These are phyloP conservation scores for Fusarium scirpi DNA, from an alignment of 2,329 filamentous ascomycete genomes.

Conservation along the genomic window DNA sequence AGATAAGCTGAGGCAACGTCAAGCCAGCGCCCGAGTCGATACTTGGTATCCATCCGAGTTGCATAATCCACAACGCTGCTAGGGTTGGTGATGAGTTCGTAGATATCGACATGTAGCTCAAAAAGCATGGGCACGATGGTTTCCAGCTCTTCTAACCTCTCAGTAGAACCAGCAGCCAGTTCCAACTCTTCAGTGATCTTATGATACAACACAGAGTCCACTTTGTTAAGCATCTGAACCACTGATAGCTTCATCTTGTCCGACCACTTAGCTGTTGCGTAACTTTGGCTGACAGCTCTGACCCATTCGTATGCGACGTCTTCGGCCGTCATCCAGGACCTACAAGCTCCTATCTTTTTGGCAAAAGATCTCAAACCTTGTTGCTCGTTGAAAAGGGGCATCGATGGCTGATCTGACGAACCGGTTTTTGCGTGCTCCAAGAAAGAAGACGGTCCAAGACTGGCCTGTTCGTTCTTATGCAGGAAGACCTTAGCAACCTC, in stretches of 20 bases:
- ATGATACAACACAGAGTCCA: slow-evolving; percentile 65
- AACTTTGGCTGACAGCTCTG: slow-evolving; percentile 62
- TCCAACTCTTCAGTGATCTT: slow-evolving; percentile 59
- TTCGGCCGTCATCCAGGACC: slow-evolving; percentile 64
- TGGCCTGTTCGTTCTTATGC: slow-evolving; percentile 64
- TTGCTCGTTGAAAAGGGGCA: slow-evolving; percentile 63
- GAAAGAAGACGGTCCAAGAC: slow-evolving; percentile 69
- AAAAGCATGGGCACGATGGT: slow-evolving; percentile 68
- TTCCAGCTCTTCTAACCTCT: slow-evolving; percentile 53
- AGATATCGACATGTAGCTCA: slow-evolving; percentile 71
- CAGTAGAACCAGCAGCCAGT: slow-evolving; percentile 41
- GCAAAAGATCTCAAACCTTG: slow-evolving; percentile 66
- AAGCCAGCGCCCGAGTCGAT: slow-evolving; percentile 65
- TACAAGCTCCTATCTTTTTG: slow-evolving; percentile 56
- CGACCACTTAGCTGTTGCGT: slow-evolving; percentile 68
- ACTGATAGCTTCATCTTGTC: slow-evolving; percentile 68
- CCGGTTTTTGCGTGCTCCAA: slow-evolving; percentile 72
- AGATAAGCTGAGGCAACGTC: slow-evolving; percentile 61
- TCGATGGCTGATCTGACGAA: slow-evolving; percentile 62
- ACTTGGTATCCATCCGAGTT: slow-evolving; percentile 62
- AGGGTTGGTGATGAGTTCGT: slow-evolving; percentile 68
- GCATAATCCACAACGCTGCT: slow-evolving; percentile 65
- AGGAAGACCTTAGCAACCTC: slow-evolving; percentile 66
- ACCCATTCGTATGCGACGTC: slow-evolving; percentile 72
- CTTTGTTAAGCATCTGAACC: slow-evolving; percentile 66